Conservation (phyloP, 2,329 filamentous ascomycete genomes). For the Aspergillus flavus region DNA sequence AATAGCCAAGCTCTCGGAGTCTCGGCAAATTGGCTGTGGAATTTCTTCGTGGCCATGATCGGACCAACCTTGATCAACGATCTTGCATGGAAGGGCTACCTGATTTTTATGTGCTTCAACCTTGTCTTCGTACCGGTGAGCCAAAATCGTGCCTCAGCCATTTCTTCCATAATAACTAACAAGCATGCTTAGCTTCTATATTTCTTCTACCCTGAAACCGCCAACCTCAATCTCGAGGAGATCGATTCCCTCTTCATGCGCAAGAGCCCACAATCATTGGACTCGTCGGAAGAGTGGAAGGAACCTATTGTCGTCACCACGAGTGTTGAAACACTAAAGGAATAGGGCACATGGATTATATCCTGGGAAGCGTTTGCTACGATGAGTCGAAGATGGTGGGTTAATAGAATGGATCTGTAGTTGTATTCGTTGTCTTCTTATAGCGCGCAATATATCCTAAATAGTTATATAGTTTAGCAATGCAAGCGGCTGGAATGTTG, state of each 20-base stretch:
- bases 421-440: neutral
- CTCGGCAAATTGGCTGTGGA: conserved; percentile 54
- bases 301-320: neutral
- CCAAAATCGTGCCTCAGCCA: neutral
- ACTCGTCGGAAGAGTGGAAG: conserved; percentile 8
- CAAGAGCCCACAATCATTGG: conserved; percentile 10
- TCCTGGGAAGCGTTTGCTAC: neutral
- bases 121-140: conserved; percentile 40
- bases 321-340: neutral
- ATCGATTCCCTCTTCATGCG: conserved; percentile 47
- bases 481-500: neutral
- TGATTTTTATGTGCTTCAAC: conserved; percentile 41
- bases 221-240: conserved; percentile 47
- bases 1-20: conserved; percentile 48
- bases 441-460: neutral
- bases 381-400: neutral
- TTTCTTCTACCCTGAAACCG: conserved; percentile 51
- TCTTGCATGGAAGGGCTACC: conserved; percentile 38
- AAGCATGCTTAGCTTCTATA: conserved; percentile 39
- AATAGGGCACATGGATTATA: neutral
- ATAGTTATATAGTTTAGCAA: neutral
- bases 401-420: neutral
- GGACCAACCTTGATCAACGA: conserved; percentile 36
- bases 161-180: neutral
- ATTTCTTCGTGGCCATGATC: conserved; percentile 49